Conservation (phyloP, 1,284 basidiomycete genomes). For the Pseudozyma sp. region DNA sequence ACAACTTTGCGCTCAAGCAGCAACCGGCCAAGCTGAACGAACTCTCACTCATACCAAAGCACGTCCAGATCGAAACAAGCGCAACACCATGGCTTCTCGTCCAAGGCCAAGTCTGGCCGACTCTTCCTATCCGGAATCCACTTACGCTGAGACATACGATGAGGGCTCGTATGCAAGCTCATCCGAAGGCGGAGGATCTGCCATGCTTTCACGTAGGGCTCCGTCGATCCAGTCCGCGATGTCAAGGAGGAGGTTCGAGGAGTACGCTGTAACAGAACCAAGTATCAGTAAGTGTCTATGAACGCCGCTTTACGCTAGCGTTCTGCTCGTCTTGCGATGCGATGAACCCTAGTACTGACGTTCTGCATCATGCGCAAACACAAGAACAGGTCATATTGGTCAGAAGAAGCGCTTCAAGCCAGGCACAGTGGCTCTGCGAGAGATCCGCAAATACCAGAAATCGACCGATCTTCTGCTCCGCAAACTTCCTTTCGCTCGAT, state of each 20-base stretch:
- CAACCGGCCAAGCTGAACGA: neutral
- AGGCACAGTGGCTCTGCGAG: constrained; percentile 67
- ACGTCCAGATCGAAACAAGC: neutral
- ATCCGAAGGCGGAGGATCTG: constrained; percentile 46
- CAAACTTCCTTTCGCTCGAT: constrained; percentile 67
- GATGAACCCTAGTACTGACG: neutral
- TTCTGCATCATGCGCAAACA: neutral
- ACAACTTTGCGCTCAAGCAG: neutral
- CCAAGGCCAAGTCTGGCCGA: constrained; percentile 33
- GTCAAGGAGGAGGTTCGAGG: constrained; percentile 41
- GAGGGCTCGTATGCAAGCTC: constrained; percentile 47
- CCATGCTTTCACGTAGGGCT: constrained; percentile 48
- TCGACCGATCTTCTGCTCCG: constrained; percentile 67
- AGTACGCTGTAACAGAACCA: constrained; percentile 43
- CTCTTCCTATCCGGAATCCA: constrained; percentile 37
- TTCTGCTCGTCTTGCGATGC: too few species aligned
- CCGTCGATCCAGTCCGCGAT: constrained; percentile 39
- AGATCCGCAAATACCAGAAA: constrained; percentile 67
- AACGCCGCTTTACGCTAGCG: neutral
- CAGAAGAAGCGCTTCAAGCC: constrained; percentile 60
- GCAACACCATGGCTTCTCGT: constrained; percentile 28
- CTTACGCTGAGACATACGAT: constrained; percentile 43
- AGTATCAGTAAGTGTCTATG: constrained; percentile 38
- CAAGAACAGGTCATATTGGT: constrained; percentile 25
- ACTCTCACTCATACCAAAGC: neutral